A percentile compares a stretch with the other conserved stretches of the same genome.
Evolutionary conservation across 805 yeast genomes (phyloP).

Genomic region (Metschnikowia proteae): DNA sequence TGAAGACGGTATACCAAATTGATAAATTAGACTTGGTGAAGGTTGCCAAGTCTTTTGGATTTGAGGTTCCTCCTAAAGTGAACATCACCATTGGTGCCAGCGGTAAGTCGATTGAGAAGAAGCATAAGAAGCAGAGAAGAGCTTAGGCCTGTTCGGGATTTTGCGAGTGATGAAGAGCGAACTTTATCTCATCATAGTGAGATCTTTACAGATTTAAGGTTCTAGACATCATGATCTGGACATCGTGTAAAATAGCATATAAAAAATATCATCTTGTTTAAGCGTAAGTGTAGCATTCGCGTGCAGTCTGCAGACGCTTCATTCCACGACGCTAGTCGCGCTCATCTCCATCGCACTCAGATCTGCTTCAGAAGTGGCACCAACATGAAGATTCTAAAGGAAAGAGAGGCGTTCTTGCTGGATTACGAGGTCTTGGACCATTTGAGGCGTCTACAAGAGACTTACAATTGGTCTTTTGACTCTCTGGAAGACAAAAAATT

Average conservation of each 20-base stretch:
- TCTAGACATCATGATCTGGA: slow-evolving; percentile 4
- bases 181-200: background rate
- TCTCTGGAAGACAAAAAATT: slow-evolving; percentile 28
- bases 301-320: background rate
- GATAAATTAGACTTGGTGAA: slow-evolving; percentile 91
- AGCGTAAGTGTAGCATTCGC: background rate
- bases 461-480: slow-evolving; percentile 45
- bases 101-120: slow-evolving; percentile 57
- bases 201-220: background rate
- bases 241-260: slow-evolving; percentile 13
- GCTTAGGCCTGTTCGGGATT: slow-evolving; percentile 12
- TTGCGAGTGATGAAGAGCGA: background rate
- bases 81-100: slow-evolving; percentile 94
- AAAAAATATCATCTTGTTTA: slow-evolving; percentile 1
- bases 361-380: background rate
- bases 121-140: slow-evolving; percentile 44
- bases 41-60: slow-evolving; percentile 95
- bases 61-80: slow-evolving; percentile 93
- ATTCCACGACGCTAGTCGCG: background rate
- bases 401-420: slow-evolving; percentile 57
- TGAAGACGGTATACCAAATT: slow-evolving; percentile 93
- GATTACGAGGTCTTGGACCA: slow-evolving; percentile 63
- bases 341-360: slow-evolving; percentile 2
- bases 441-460: slow-evolving; percentile 44
- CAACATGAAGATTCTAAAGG: slow-evolving; percentile 42